phyloP scores from a whole-genome alignment of 345 rosid genomes.

The Eucalyptus dawsonii region DNA sequence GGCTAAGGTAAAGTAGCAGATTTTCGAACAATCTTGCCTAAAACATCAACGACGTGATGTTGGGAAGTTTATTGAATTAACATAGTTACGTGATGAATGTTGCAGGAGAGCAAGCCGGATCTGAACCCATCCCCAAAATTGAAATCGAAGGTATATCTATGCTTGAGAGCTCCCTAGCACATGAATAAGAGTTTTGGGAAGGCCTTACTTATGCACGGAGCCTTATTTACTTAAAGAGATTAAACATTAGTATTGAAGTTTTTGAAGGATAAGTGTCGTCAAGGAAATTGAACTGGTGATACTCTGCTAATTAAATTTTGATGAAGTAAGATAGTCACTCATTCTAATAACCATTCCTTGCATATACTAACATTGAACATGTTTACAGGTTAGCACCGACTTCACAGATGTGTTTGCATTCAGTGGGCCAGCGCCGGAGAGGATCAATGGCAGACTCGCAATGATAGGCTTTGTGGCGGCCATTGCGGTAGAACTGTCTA shows the following conservation, averaged over 20 bases:
- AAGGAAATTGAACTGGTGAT: not conserved
- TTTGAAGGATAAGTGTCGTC: not conserved
- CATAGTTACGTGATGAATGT: not conserved
- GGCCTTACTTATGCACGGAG: not conserved
- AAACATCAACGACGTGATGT: not conserved
- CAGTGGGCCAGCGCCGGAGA: slow-evolving; percentile 87
- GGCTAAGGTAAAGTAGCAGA: not conserved
- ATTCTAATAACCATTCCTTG: not conserved
- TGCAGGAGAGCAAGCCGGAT: not conserved
- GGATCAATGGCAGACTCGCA: slow-evolving; percentile 76
- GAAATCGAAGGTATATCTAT: not conserved
- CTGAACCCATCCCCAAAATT: not conserved
- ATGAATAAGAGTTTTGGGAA: not conserved
- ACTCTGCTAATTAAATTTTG: not conserved
- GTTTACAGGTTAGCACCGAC: slow-evolving; percentile 30
- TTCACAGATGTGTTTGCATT: slow-evolving; percentile 57
- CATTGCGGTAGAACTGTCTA: slow-evolving; percentile 49
- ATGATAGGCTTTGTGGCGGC: slow-evolving; percentile 83
- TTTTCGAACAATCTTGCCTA: not conserved
- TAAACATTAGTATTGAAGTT: not conserved
- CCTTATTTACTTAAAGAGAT: not conserved
- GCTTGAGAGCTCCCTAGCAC: not conserved
- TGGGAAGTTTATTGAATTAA: not conserved
- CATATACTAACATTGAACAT: not conserved
- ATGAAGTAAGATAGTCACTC: not conserved